Evolutionary conservation across 2,329 filamentous ascomycete species (phyloP).

Genomic region (Neofusicoccum parvum): DNA sequence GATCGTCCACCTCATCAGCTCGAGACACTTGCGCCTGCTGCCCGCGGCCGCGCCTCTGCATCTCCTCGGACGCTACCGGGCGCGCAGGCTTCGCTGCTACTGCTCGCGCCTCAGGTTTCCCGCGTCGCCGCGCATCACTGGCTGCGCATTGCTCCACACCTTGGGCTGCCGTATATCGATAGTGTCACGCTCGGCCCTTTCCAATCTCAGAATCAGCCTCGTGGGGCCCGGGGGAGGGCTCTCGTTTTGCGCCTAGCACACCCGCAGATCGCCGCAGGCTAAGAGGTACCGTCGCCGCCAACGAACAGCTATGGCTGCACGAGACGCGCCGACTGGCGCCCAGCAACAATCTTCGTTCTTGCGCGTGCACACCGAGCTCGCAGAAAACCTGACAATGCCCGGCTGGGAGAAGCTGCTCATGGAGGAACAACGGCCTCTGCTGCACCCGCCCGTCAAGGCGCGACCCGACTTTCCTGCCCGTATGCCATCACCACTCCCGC

Average conservation of each 20-base stretch:
- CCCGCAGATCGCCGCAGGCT: constrained; percentile 3
- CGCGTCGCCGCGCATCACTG: not conserved
- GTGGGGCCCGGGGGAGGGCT: not conserved
- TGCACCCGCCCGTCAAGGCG: not conserved
- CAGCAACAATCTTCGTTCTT: not conserved
- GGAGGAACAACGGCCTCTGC: constrained; percentile 15
- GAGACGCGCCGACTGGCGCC: too few species aligned
- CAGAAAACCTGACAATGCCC: constrained; percentile 8
- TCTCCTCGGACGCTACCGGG: too few species aligned
- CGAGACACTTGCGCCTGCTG: too few species aligned
- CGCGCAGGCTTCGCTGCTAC: not conserved
- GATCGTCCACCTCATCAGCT: too few species aligned
- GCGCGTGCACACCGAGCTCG: constrained; percentile 6
- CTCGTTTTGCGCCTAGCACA: not conserved
- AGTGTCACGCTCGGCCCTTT: constrained; percentile 2
- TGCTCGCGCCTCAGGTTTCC: constrained; percentile 4
- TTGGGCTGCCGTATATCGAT: not conserved
- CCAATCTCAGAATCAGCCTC: not conserved
- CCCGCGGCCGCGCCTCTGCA: too few species aligned
- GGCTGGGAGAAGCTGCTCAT: constrained; percentile 6
- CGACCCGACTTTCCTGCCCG: not conserved
- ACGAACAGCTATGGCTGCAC: not conserved
- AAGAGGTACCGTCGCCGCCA: not conserved
- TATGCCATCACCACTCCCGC: not conserved
- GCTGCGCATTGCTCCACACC: not conserved